Evolutionary conservation across 306 rosid genomes (phyloP).

Genomic region (Cotoneaster glaucophyllus): DNA sequence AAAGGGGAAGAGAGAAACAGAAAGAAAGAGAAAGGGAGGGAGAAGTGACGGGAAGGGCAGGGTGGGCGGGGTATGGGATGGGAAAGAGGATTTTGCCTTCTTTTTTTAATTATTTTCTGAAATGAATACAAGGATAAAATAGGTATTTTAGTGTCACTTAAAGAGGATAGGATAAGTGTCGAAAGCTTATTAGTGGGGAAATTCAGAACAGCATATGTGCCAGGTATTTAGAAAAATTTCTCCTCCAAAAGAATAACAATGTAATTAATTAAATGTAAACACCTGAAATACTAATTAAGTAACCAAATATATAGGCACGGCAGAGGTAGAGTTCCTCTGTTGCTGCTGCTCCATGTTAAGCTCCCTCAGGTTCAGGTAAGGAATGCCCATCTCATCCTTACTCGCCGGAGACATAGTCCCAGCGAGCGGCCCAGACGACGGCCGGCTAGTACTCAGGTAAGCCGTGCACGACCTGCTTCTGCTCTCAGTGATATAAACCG

Average conservation of each 20-base stretch:
- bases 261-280: not conserved
- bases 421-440: conserved; percentile 67
- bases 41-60: no score
- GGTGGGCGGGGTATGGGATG: no score
- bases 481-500: conserved; percentile 74
- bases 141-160: no score
- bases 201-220: no score
- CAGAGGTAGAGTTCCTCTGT: conserved; percentile 61
- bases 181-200: no score
- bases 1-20: no score
- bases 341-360: conserved; percentile 77
- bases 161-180: no score
- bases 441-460: conserved; percentile 38
- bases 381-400: conserved; percentile 44
- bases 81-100: no score
- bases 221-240: no score
- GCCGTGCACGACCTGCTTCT: conserved; percentile 65
- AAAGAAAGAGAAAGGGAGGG: no score
- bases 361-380: conserved; percentile 79
- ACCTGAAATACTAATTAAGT: conserved; percentile 19
- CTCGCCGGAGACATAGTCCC: conserved; percentile 47
- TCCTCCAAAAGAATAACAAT: not conserved
- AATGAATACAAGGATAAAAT: no score
- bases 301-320: conserved; percentile 80
- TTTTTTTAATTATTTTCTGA: no score